Base-by-base conservation (phyloP, 1,284 basidiomycete genomes). In the Wolfiporia cocos region DNA sequence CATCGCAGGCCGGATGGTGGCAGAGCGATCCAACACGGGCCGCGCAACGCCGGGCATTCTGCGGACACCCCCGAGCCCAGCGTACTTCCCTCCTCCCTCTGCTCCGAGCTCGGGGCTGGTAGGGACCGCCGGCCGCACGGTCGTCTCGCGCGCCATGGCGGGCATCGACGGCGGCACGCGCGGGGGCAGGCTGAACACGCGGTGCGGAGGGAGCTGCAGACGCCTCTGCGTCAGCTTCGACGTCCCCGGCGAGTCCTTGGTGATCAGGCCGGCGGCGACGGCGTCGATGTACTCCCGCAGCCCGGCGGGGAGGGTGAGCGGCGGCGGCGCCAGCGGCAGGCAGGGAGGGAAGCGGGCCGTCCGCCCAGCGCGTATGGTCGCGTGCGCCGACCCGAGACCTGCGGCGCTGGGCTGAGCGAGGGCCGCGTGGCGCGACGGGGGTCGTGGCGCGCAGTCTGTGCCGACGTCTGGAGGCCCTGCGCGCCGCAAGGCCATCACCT, bases 161-260 rank as follows among this genome's bases (percentile, higher is more conserved):
- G 37, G 37, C 5, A n/a, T n/a, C n/a, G n/a, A n/a, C n/a, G 41
- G 41, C 24, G 9, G 15, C 5, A 30, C 21, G 5, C 22, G n/a
- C 20, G 30, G 19, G 17, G 42, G 37, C 4, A 39, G 21, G 41
- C 42, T 43, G 37, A 43, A 43, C 15, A 43, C 42, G 23, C 42
- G 35, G 15, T 39, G 36, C 15, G 37, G 21, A 11, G 36, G 36
- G 15, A 31, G 37, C 18, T 36, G 31, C 22, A 29, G 5, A 3
- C 11, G 34, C 15, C 3, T 29, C 17, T 20, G 7, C 5, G 5
- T 21, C 9, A 20, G 5, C 22, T 14, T 19, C 18, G 37, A 21
- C 4, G 37, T 30, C 11, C 18, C 18, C 10, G 39, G 30, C 19
- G 26, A 23, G 20, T 9, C n/a, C n/a, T n/a, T n/a, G n/a, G n/a